A percentile compares a stretch with the other conserved stretches of the same genome.
These are phyloP conservation scores for Simplicillium aogashimaense DNA, from an alignment of 2,329 filamentous ascomycete genomes.

Conservation along the genomic window DNA sequence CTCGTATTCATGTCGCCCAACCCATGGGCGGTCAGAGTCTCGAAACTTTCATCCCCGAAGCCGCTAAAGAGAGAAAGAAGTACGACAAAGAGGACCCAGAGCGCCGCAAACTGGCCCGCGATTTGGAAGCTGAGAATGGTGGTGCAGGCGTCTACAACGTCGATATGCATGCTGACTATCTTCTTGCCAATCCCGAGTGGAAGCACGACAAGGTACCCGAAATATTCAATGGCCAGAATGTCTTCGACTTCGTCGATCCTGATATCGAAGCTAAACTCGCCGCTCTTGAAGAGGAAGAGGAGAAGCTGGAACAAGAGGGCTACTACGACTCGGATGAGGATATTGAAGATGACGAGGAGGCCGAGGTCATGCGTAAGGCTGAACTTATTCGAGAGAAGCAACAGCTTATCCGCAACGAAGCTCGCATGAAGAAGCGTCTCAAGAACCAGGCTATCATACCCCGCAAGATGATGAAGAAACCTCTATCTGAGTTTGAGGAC, in stretches of 20 bases:
- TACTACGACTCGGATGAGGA: slow-evolving; percentile 83
- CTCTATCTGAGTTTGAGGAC: slow-evolving; percentile 77
- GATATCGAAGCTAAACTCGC: slow-evolving; percentile 92
- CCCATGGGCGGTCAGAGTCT: slow-evolving; percentile 72
- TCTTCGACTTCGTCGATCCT: slow-evolving; percentile 93
- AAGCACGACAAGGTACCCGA: slow-evolving; percentile 95
- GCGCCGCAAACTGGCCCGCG: slow-evolving; percentile 68
- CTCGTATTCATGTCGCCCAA: slow-evolving; percentile 93
- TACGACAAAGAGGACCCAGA: slow-evolving; percentile 88
- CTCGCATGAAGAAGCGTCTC: slow-evolving; percentile 88
- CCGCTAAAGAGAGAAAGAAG: slow-evolving; percentile 69
- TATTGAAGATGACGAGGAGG: slow-evolving; percentile 80
- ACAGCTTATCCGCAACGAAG: slow-evolving; percentile 83
- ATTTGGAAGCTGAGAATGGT: slow-evolving; percentile 84
- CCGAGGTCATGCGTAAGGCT: slow-evolving; percentile 82
- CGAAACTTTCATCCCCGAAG: slow-evolving; percentile 84
- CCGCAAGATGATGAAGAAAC: slow-evolving; percentile 69
- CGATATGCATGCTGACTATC: slow-evolving; percentile 80
- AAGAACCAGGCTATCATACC: slow-evolving; percentile 97
- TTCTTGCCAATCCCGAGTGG: slow-evolving; percentile 84
- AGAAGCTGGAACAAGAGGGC: slow-evolving; percentile 80
- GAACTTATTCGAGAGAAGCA: slow-evolving; percentile 94
- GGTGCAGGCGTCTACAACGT: slow-evolving; percentile 95
- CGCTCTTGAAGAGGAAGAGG: slow-evolving; percentile 90
- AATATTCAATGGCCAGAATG: slow-evolving; percentile 89